phyloP scores from a whole-genome alignment of 805 yeast species.

The Candida krabiensis region DNA sequence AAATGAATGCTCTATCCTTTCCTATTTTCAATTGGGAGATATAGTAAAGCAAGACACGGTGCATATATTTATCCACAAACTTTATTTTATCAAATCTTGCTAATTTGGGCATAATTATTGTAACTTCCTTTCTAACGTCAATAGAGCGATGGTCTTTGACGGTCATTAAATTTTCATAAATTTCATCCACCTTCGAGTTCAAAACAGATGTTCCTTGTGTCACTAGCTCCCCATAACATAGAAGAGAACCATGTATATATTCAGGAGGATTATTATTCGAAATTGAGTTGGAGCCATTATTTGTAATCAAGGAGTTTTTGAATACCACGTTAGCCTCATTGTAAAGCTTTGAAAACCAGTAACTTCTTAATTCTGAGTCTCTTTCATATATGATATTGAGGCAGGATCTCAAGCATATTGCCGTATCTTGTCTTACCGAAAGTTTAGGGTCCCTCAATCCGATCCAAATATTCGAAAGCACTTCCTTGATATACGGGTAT shows the following conservation, averaged over 20 bases:
- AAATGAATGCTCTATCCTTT: slow-evolving; percentile 73
- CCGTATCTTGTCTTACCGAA: slow-evolving; percentile 79
- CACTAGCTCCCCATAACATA: slow-evolving; percentile 79
- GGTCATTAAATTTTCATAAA: slow-evolving; percentile 70
- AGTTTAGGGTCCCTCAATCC: slow-evolving; percentile 80
- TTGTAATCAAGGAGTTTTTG: slow-evolving; percentile 17
- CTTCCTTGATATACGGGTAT: slow-evolving; percentile 73
- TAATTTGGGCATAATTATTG: slow-evolving; percentile 76
- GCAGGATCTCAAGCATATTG: slow-evolving; percentile 75
- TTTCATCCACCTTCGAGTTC: slow-evolving; percentile 67
- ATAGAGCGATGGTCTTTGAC: slow-evolving; percentile 77
- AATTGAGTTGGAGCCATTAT: slow-evolving; percentile 6
- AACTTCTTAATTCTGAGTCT: slow-evolving; percentile 65
- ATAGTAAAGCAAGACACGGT: slow-evolving; percentile 73
- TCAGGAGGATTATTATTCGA: slow-evolving; percentile 45
- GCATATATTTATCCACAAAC: slow-evolving; percentile 80
- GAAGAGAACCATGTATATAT: slow-evolving; percentile 80
- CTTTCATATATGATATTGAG: slow-evolving; percentile 76
- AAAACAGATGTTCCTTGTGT: slow-evolving; percentile 71
- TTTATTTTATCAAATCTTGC: slow-evolving; percentile 74
- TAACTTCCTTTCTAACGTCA: slow-evolving; percentile 80
- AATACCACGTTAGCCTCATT: slow-evolving; percentile 33
- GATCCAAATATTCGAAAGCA: slow-evolving; percentile 82
- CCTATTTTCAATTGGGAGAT: slow-evolving; percentile 71
- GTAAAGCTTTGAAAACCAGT: slow-evolving; percentile 69